Conservation (phyloP, 2,329 filamentous ascomycete genomes). For the Ophiosphaerella korrae region DNA sequence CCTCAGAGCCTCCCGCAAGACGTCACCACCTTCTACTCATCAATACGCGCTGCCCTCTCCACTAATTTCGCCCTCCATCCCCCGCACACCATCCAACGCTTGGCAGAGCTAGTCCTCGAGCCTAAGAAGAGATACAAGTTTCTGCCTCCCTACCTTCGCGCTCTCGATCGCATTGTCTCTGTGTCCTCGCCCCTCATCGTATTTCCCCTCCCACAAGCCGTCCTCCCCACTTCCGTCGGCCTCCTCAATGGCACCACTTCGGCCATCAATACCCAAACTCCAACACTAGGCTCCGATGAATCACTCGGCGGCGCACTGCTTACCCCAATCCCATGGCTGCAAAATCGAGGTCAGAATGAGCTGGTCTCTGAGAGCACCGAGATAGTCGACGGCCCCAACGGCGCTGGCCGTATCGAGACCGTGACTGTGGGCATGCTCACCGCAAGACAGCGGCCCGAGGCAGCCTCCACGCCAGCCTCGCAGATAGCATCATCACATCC, state of each 20-base stretch:
- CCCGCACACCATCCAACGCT: constrained; percentile 89
- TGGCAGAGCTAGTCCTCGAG: constrained; percentile 81
- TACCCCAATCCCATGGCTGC: constrained; percentile 91
- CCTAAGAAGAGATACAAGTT: constrained; percentile 81
- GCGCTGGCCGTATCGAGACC: constrained; percentile 78
- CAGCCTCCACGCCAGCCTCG: constrained; percentile 15
- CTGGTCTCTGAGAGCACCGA: constrained; percentile 76
- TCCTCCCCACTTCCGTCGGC: constrained; percentile 55
- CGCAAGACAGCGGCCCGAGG: constrained; percentile 15
- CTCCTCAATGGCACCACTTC: constrained; percentile 66
- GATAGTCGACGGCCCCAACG: constrained; percentile 81
- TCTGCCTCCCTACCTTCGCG: constrained; percentile 84
- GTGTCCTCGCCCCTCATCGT: constrained; percentile 81
- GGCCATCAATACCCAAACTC: constrained; percentile 45
- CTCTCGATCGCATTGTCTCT: constrained; percentile 85
- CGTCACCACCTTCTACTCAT: constrained; percentile 38
- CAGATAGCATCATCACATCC: constrained; percentile 42
- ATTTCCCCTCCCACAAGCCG: constrained; percentile 79
- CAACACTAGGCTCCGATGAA: constrained; percentile 77
- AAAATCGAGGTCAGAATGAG: constrained; percentile 57
- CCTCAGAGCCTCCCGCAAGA: constrained; percentile 35
- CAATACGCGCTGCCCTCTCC: constrained; percentile 59
- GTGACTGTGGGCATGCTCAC: constrained; percentile 70
- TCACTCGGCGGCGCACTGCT: constrained; percentile 86
- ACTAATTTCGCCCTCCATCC: constrained; percentile 74